A percentile compares a stretch with the other conserved stretches of the same genome.
Conservation (phyloP, 2,329 filamentous ascomycete species). For the Trichoderma polysporum region DNA sequence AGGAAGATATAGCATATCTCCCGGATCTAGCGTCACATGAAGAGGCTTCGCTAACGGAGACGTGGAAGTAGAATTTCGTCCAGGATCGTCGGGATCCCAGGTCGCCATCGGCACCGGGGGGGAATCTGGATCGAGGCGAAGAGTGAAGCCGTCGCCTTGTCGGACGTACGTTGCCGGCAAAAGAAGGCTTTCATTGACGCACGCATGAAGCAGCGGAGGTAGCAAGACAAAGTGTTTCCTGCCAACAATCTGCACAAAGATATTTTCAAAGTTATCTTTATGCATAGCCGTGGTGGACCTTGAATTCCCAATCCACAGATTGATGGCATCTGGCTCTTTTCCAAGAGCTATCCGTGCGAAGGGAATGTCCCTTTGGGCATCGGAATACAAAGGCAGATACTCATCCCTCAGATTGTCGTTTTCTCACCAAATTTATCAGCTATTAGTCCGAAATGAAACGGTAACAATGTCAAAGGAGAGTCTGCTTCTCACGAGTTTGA, state of each 20-base stretch:
- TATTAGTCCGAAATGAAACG: not conserved
- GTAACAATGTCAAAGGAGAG: not conserved
- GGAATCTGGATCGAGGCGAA: slow-evolving; percentile 37
- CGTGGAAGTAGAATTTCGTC: slow-evolving; percentile 52
- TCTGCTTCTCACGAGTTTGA: slow-evolving; percentile 61
- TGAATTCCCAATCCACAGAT: slow-evolving; percentile 79
- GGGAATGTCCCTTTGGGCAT: slow-evolving; percentile 64
- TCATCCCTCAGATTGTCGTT: slow-evolving; percentile 80
- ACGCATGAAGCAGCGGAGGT: slow-evolving; percentile 68
- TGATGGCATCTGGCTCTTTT: slow-evolving; percentile 69
- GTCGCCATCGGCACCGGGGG: slow-evolving; percentile 63
- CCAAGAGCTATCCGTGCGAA: slow-evolving; percentile 72
- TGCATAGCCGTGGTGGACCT: slow-evolving; percentile 70
- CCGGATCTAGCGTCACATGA: slow-evolving; percentile 66
- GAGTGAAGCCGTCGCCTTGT: slow-evolving; percentile 27
- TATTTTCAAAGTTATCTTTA: slow-evolving; percentile 82
- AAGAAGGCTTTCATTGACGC: slow-evolving; percentile 64
- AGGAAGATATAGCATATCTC: slow-evolving; percentile 81
- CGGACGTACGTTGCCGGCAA: slow-evolving; percentile 58
- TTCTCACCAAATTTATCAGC: slow-evolving; percentile 45
- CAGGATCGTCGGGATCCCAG: slow-evolving; percentile 69
- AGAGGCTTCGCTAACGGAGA: slow-evolving; percentile 61
- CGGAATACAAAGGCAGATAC: slow-evolving; percentile 61
- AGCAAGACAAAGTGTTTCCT: slow-evolving; percentile 73
- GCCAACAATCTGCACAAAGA: slow-evolving; percentile 75